Conservation (phyloP, 2,329 filamentous ascomycete species). For the Fusarium virguliforme region DNA sequence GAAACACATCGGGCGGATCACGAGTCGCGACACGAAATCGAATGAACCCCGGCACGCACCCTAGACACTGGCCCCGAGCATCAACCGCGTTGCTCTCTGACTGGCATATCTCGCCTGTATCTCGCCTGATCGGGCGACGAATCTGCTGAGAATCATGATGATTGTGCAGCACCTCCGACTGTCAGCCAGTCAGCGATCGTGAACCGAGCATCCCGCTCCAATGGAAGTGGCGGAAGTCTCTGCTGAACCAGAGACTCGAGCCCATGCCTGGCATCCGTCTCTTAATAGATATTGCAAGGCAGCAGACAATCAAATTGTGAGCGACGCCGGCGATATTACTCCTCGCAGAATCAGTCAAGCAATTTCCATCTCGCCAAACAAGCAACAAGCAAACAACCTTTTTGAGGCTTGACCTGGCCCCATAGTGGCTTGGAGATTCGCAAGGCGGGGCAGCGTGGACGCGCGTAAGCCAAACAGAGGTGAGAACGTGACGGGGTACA, state of each 20-base stretch:
- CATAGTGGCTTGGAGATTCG: conserved; percentile 40
- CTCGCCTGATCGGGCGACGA: conserved; percentile 22
- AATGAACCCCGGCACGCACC: not conserved
- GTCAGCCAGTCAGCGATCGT: conserved; percentile 7
- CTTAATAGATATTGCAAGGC: not conserved
- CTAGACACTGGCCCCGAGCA: not conserved
- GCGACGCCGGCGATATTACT: not conserved
- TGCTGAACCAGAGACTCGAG: not conserved
- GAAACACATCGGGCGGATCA: not conserved
- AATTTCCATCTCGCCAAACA: conserved; percentile 4
- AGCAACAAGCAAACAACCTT: conserved; percentile 15
- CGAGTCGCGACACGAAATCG: not conserved
- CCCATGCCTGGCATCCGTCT: not conserved
- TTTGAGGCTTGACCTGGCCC: conserved; percentile 34
- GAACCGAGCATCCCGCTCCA: not conserved
- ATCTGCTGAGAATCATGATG: conserved; percentile 19
- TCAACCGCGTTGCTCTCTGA: conserved; percentile 16
- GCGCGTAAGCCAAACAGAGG: conserved; percentile 34
- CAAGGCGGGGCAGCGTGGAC: conserved; percentile 4
- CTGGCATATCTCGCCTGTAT: conserved; percentile 25
- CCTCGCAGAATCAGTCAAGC: conserved; percentile 3
- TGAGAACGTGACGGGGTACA: conserved; percentile 28
- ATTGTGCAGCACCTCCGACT: not conserved
- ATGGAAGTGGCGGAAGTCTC: conserved; percentile 2
- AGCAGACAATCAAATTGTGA: not conserved